Evolutionary conservation across 352 stramenopile species (phyloP).

Genomic region (Phytophthora brassicae): DNA sequence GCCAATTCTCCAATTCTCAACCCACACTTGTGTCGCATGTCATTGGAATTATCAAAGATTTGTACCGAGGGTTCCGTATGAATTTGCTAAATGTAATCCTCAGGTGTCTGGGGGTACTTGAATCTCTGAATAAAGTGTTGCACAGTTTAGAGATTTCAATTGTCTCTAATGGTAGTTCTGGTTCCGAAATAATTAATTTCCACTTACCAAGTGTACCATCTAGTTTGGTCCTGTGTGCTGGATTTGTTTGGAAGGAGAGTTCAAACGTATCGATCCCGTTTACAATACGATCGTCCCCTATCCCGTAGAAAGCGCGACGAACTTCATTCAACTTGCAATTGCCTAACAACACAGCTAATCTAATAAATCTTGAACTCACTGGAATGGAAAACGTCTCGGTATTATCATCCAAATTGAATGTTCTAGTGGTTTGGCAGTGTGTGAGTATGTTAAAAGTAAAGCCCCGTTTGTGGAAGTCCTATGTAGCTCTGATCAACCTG

Average conservation of each 20-base stretch:
- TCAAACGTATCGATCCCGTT: conserved; percentile 15
- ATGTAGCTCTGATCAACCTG: no score
- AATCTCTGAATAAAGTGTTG: conserved; percentile 26
- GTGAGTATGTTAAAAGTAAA: no score
- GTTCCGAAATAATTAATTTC: conserved; percentile 14
- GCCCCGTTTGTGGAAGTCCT: no score
- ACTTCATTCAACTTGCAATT: conserved; percentile 1
- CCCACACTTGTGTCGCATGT: conserved; percentile 32
- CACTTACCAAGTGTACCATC: conserved; percentile 1
- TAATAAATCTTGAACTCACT: neutral
- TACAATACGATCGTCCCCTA: neutral
- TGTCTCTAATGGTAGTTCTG: neutral
- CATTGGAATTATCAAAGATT: conserved; percentile 30
- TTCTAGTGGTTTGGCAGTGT: no score
- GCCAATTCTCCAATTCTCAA: no score
- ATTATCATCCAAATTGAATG: no score
- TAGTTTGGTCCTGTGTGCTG: neutral
- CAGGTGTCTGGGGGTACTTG: conserved; percentile 20
- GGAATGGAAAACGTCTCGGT: no score
- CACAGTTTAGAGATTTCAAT: conserved; percentile 18
- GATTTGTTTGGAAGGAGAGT: conserved; percentile 3
- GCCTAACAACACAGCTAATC: neutral
- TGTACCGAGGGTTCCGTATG: conserved; percentile 47
- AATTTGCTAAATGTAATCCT: conserved; percentile 29
- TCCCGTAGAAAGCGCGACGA: neutral